These are phyloP conservation scores for Lenwebbia sp. DNA, from an alignment of 345 rosid genomes.

Conservation along the genomic window DNA sequence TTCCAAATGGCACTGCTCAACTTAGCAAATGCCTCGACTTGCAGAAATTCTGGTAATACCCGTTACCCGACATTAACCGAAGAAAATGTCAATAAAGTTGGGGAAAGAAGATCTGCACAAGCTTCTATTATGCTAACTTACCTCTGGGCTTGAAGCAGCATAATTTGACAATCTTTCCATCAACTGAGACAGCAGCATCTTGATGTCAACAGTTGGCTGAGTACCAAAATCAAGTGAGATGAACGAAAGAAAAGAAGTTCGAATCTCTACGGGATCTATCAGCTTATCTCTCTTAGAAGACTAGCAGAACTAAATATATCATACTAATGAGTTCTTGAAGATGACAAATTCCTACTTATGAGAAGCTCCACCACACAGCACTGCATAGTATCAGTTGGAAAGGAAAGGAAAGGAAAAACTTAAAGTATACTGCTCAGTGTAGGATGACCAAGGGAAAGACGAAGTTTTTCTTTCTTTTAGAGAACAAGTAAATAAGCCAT, in stretches of 20 bases:
- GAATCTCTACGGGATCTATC: background rate
- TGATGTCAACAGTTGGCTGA: slow-evolving; percentile 85
- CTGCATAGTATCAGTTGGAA: background rate
- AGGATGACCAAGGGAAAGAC: background rate
- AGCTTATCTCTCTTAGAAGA: background rate
- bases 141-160: slow-evolving; percentile 75
- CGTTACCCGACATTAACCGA: slow-evolving; percentile 14
- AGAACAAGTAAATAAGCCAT: background rate
- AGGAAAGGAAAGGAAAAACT: background rate
- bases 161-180: slow-evolving; percentile 94
- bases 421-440: background rate
- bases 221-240: slow-evolving; percentile 1
- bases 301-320: background rate
- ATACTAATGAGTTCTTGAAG: background rate
- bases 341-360: background rate
- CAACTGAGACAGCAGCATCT: slow-evolving; percentile 68
- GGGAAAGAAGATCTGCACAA: background rate
- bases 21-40: slow-evolving; percentile 87
- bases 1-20: slow-evolving; percentile 79
- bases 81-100: background rate
- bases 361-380: background rate
- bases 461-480: background rate
- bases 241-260: background rate
- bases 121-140: slow-evolving; percentile 16
- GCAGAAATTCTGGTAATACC: slow-evolving; percentile 72